phyloP scores from a whole-genome alignment of 2,329 filamentous ascomycete species.

The Fusarium albosuccineum region DNA sequence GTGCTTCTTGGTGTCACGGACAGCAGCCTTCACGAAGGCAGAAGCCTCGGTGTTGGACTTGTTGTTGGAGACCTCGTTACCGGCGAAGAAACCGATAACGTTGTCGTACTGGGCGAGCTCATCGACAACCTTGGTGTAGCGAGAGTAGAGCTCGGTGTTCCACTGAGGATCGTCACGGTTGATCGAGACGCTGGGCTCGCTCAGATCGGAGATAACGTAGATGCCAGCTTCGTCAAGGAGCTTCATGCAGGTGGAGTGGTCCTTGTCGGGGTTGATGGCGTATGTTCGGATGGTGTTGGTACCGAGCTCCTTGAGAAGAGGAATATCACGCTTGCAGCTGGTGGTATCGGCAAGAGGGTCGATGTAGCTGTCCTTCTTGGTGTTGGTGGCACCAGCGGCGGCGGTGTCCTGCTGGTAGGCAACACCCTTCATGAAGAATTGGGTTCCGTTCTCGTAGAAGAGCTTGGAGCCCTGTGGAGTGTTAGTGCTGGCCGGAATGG shows the following conservation, averaged over 20 bases:
- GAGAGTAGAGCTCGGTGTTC: constrained; percentile 81
- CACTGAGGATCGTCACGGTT: constrained; percentile 83
- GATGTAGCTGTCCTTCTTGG: constrained; percentile 69
- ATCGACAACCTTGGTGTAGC: constrained; percentile 89
- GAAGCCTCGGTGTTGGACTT: constrained; percentile 90
- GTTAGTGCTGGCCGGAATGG: background rate
- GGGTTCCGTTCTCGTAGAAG: constrained; percentile 82
- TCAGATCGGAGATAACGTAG: constrained; percentile 94
- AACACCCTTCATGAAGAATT: constrained; percentile 88
- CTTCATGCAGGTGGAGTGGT: constrained; percentile 89
- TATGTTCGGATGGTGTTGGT: constrained; percentile 98
- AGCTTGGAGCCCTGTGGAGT: constrained; percentile 78
- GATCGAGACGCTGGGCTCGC: constrained; percentile 85
- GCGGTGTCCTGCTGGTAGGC: constrained; percentile 90
- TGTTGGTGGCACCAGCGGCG: constrained; percentile 63
- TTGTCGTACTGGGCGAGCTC: constrained; percentile 86
- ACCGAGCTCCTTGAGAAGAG: constrained; percentile 79
- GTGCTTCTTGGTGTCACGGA: constrained; percentile 95
- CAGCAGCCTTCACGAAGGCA: constrained; percentile 96
- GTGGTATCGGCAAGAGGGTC: constrained; percentile 84
- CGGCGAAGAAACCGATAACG: constrained; percentile 96
- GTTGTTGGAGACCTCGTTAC: constrained; percentile 95
- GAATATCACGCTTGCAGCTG: constrained; percentile 86
- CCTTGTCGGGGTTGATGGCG: constrained; percentile 82
- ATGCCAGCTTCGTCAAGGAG: constrained; percentile 87